phyloP scores from a whole-genome alignment of 208 protist species.

The Leptomonas seymouri region DNA sequence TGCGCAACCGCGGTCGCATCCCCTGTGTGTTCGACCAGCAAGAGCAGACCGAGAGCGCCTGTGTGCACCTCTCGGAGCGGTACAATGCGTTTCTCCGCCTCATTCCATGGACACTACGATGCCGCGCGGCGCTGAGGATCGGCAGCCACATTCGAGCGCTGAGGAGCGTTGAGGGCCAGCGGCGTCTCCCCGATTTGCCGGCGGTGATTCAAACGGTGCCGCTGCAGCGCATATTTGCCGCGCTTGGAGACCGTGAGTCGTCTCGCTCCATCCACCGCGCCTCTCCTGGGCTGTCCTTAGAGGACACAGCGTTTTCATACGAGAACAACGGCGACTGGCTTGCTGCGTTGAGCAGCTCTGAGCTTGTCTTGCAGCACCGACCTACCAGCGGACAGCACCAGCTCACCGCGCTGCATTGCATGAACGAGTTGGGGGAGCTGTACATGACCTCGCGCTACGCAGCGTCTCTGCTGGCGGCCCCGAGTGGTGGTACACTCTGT shows the following conservation, averaged over 20 bases:
- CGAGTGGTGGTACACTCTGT: not conserved
- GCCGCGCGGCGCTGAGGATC: conserved; percentile 59
- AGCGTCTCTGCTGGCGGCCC: conserved; percentile 18
- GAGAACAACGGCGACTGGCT: conserved; percentile 90
- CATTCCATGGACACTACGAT: conserved; percentile 45
- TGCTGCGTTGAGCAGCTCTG: conserved; percentile 69
- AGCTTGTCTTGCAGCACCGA: conserved; percentile 79
- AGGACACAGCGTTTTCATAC: conserved; percentile 76
- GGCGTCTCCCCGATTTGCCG: conserved; percentile 43
- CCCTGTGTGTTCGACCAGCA: conserved; percentile 28
- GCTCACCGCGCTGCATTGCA: conserved; percentile 79
- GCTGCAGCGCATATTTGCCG: conserved; percentile 84
- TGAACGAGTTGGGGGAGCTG: conserved; percentile 85
- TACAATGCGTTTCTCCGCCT: conserved; percentile 46
- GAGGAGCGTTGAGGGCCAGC: conserved; percentile 69
- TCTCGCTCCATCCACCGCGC: conserved; percentile 71
- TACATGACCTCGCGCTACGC: conserved; percentile 87
- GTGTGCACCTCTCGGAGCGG: conserved; percentile 35
- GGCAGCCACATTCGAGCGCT: conserved; percentile 84
- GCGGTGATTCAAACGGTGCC: conserved; percentile 36
- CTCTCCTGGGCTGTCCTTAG: conserved; percentile 34
- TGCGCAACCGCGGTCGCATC: conserved; percentile 27
- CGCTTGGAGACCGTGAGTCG: conserved; percentile 80
- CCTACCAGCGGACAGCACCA: conserved; percentile 71
- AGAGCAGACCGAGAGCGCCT: conserved; percentile 25